These are phyloP conservation scores for Logfia minima DNA, from an alignment of 129 eudicot genomes.

Conservation along the genomic window DNA sequence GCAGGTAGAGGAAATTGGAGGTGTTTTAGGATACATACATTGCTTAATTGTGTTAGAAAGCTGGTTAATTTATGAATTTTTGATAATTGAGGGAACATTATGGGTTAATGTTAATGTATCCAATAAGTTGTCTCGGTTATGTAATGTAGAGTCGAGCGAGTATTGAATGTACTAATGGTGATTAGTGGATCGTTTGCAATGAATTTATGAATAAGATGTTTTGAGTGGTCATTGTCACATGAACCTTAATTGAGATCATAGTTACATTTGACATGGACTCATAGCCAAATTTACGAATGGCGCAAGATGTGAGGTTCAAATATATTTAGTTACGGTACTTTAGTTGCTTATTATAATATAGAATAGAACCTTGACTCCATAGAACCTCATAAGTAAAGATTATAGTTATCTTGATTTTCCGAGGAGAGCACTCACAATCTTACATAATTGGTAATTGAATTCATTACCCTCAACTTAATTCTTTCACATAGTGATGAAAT, in stretches of 20 bases:
- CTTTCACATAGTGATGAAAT: conserved; percentile 9
- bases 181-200: not conserved
- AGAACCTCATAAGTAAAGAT: not conserved
- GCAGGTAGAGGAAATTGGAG: conserved; percentile 14
- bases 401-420: conserved; percentile 5
- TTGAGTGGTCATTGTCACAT: conserved; percentile 1
- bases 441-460: conserved; percentile 18
- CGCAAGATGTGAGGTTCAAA: conserved; percentile 7
- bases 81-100: not conserved
- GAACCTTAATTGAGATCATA: not conserved
- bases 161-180: not conserved
- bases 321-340: not conserved
- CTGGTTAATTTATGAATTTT: not conserved
- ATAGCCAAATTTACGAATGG: not conserved
- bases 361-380: conserved; percentile 3
- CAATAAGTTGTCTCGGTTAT: conserved; percentile 15
- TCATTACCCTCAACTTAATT: not conserved
- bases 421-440: conserved; percentile 17
- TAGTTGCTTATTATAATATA: not conserved
- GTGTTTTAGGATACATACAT: not conserved
- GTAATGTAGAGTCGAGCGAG: not conserved
- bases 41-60: not conserved
- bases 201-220: not conserved
- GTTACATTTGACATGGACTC: not conserved
- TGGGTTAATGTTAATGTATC: conserved; percentile 1